Conservation (phyloP, 352 stramenopile species). For the Globisporangium polare region DNA sequence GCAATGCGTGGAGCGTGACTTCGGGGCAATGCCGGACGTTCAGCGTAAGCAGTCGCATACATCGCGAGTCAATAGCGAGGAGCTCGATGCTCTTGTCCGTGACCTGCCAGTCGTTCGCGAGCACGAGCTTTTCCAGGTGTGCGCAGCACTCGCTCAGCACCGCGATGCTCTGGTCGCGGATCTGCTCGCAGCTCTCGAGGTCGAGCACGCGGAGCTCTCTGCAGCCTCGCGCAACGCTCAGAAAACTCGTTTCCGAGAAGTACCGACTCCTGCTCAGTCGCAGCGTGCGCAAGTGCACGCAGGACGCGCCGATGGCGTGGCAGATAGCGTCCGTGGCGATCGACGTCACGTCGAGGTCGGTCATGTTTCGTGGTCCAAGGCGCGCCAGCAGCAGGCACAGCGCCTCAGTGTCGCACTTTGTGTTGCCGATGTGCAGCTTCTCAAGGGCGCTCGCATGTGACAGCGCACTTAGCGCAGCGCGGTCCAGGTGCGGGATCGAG, state of each 20-base stretch:
- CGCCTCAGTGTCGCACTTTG: slow-evolving; percentile 46
- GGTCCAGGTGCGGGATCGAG: slow-evolving; percentile 49
- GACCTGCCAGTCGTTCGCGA: slow-evolving; percentile 74
- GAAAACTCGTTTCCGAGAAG: slow-evolving; percentile 54
- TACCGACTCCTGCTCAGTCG: slow-evolving; percentile 73
- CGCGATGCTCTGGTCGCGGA: slow-evolving; percentile 38
- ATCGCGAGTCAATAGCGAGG: slow-evolving; percentile 16
- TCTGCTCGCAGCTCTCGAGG: slow-evolving; percentile 73
- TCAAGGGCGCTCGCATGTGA: slow-evolving; percentile 22
- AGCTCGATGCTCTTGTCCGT: slow-evolving; percentile 41
- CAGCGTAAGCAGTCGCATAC: slow-evolving; percentile 30
- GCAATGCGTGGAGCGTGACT: slow-evolving; percentile 42
- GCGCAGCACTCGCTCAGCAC: slow-evolving; percentile 31
- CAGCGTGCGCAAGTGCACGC: slow-evolving; percentile 30
- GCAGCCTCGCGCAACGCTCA: slow-evolving; percentile 35
- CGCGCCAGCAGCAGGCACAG: slow-evolving; percentile 24
- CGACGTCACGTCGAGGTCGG: slow-evolving; percentile 51
- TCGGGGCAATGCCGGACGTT: slow-evolving; percentile 63
- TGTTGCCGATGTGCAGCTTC: slow-evolving; percentile 51
- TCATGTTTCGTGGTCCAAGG: slow-evolving; percentile 26
- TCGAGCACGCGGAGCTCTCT: slow-evolving; percentile 41
- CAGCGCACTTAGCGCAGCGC: slow-evolving; percentile 25
- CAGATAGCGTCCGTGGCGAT: slow-evolving; percentile 66
- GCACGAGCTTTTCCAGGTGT: slow-evolving; percentile 42
- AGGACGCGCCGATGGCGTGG: slow-evolving; percentile 31